These are phyloP conservation scores for Piper betle DNA, from an alignment of 164 flowering plant species.

Conservation along the genomic window DNA sequence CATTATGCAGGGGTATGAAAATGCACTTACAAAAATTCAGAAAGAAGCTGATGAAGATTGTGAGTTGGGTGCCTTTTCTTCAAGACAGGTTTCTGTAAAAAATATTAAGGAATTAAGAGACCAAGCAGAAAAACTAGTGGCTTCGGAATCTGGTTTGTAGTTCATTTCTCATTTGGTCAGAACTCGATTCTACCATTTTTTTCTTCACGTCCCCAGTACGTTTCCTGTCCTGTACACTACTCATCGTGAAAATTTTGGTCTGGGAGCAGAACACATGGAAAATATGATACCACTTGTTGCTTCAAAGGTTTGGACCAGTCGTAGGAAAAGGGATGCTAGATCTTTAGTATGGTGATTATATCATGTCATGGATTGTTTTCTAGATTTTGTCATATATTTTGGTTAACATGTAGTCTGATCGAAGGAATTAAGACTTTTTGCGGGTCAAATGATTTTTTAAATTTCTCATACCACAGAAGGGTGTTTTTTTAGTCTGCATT, in stretches of 20 bases:
- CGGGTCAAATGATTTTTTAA: too few species aligned
- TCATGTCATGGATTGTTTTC: too few species aligned
- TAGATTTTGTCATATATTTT: too few species aligned
- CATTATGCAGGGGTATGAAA: conserved; percentile 44
- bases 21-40: conserved; percentile 30
- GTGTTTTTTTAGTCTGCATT: too few species aligned
- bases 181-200: neutral
- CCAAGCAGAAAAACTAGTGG: conserved; percentile 17
- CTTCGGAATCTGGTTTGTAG: conserved; percentile 38
- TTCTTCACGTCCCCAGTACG: too few species aligned
- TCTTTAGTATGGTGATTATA: too few species aligned
- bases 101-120: conserved; percentile 39
- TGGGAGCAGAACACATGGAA: neutral
- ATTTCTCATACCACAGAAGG: too few species aligned
- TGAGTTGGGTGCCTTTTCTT: conserved; percentile 8
- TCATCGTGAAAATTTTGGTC: neutral
- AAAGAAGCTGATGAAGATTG: conserved; percentile 7
- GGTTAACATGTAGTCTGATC: too few species aligned
- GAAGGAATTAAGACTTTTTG: too few species aligned
- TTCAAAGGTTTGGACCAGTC: neutral
- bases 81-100: conserved; percentile 10
- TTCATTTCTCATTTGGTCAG: neutral
- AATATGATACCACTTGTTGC: neutral
- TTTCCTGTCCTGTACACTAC: neutral
- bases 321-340: neutral